Base-by-base conservation (phyloP, 495 filamentous ascomycete species). In the Aspergillus sclerotiicarbonarius region DNA sequence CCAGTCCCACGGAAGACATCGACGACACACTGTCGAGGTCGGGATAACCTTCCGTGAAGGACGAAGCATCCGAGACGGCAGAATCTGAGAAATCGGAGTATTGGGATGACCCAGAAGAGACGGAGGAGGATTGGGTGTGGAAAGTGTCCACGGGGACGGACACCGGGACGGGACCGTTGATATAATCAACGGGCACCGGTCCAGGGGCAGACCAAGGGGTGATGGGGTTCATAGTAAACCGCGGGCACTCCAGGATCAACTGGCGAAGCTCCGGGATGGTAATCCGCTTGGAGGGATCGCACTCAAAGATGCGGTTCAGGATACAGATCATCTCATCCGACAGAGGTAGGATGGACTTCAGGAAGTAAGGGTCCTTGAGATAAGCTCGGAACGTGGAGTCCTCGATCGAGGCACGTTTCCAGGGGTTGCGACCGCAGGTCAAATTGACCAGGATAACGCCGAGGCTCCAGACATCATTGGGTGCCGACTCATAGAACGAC, bases 401-500 rank as follows among this genome's bases (percentile, higher is more conserved):
- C 67, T 96, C 90, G 61, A 85, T 73, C 10, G 90, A 95, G 53
- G 94, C 95, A 59, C 92, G 86, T 75, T 96, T 98, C 94, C 94
- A 99, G 60, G 94, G 94, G 74, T 99, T 99, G 63, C 95, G 90
- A 68, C 94, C 93, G 80, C 94, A 98, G 58, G 92, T 95, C 56
- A 99, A 82, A 72, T 99, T 99, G 58, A 99, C 91, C 58, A 99
- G 80, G 72, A 99, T 95, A 12, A 99, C 93, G 53, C 94, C 94
- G 45, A 99, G 82, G 70, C 90, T 93, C 94, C 94, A 99, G 64
- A 99, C 85, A 73, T 99, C 94, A 79, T 98, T 99, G 19, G 92
- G 90, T 51, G 88, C 91, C 49, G 92, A 95, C 51, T 84, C 89
- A 71, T 99, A 99, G 72, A 83, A 95, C 16, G 82, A 80, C 65